Conservation (phyloP, 1,284 basidiomycete species). For the Ustilago hordei region DNA sequence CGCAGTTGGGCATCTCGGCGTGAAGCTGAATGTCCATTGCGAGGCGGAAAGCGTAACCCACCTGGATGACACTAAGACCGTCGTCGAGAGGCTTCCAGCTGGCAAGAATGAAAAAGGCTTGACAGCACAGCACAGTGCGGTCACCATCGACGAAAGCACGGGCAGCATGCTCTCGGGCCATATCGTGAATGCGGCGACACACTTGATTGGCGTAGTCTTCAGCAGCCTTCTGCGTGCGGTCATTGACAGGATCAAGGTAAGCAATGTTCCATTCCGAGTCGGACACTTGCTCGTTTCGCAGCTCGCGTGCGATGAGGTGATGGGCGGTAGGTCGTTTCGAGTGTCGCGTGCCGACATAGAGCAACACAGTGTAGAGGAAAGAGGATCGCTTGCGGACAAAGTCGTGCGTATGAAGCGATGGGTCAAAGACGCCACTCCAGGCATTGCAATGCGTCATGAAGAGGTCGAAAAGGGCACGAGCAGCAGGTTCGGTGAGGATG, state of each 20-base stretch:
- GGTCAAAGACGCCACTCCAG: conserved; percentile 44
- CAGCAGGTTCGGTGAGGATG: conserved; percentile 43
- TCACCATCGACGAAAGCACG: conserved; percentile 53
- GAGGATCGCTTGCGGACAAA: conserved; percentile 51
- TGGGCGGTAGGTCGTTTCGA: conserved; percentile 36
- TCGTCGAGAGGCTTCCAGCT: conserved; percentile 55
- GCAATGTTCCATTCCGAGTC: conserved; percentile 39
- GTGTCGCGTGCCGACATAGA: conserved; percentile 44
- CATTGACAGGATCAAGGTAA: conserved; percentile 24
- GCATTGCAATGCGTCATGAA: conserved; percentile 47
- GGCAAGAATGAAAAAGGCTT: conserved; percentile 51
- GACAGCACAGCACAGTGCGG: conserved; percentile 45
- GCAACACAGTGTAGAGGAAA: conserved; percentile 52
- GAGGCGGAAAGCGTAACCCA: conserved; percentile 50
- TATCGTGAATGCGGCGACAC: conserved; percentile 37
- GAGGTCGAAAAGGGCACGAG: conserved; percentile 42
- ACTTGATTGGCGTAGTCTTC: conserved; percentile 41
- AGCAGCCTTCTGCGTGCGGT: conserved; percentile 27
- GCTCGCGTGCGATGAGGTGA: conserved; percentile 35
- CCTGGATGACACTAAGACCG: conserved; percentile 48
- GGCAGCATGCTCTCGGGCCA: conserved; percentile 45
- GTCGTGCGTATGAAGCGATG: conserved; percentile 48
- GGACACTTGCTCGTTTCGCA: conserved; percentile 26
- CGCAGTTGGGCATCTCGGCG: conserved; percentile 51
- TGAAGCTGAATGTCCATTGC: conserved; percentile 56